Conservation (phyloP, 768 basidiomycete species). For the Kwoniella heveanensis region DNA sequence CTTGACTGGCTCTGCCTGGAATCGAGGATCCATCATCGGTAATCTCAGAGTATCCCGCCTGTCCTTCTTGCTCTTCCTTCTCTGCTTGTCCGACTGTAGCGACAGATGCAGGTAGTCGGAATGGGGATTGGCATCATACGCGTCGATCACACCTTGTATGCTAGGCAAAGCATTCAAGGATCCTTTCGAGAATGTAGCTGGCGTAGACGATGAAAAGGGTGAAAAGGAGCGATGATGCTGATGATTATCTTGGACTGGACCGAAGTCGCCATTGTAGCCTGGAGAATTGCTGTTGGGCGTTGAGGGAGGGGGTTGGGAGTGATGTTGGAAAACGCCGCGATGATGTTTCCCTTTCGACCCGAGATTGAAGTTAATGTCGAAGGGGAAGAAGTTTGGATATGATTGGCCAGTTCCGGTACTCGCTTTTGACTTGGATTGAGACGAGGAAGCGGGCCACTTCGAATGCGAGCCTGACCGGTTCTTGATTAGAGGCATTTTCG, state of each 20-base stretch:
- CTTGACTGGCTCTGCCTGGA: background rate
- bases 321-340: background rate
- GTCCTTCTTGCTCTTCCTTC: background rate
- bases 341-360: background rate
- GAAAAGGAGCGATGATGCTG: background rate
- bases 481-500: constrained; percentile 15
- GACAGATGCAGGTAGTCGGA: background rate
- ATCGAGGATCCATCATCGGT: constrained; percentile 16
- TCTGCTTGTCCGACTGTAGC: background rate
- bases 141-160: constrained; percentile 20
- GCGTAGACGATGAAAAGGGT: constrained; percentile 11
- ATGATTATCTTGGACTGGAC: background rate
- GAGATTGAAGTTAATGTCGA: constrained; percentile 4
- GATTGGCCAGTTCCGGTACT: background rate
- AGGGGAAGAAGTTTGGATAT: constrained; percentile 7
- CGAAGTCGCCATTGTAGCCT: background rate
- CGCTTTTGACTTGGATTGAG: background rate
- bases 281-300: background rate
- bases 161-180: constrained; percentile 10
- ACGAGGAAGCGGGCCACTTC: constrained; percentile 10
- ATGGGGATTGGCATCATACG: background rate
- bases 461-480: constrained; percentile 4
- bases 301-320: constrained; percentile 2
- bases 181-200: constrained; percentile 10
- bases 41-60: constrained; percentile 16